Percentiles rank a stretch among this genome's conserved stretches.
Evolutionary conservation across 352 stramenopile species (phyloP).

Genomic region (Phytophthora cryptogea): DNA sequence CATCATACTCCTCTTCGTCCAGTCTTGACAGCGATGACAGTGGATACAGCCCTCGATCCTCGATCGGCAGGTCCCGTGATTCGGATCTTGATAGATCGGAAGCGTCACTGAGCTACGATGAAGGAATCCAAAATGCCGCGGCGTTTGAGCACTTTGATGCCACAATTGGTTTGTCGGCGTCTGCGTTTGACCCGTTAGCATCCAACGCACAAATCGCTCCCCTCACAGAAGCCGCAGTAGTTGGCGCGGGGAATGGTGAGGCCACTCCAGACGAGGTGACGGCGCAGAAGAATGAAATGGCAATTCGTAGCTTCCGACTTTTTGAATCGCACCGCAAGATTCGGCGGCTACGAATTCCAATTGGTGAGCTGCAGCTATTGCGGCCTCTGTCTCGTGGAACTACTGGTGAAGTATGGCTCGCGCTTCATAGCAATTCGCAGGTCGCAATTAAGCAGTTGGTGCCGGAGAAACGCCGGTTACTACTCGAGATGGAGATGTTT

Average conservation of each 20-base stretch:
- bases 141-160: slow-evolving; percentile 65
- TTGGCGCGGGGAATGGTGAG: background rate
- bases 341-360: slow-evolving; percentile 47
- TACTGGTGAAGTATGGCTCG: slow-evolving; percentile 77
- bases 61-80: slow-evolving; percentile 11
- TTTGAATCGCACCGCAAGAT: slow-evolving; percentile 73
- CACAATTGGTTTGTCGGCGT: slow-evolving; percentile 59
- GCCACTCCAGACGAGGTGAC: slow-evolving; percentile 20
- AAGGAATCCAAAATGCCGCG: slow-evolving; percentile 50
- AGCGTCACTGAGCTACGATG: slow-evolving; percentile 23
- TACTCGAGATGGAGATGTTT: slow-evolving; percentile 77
- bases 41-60: slow-evolving; percentile 28
- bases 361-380: slow-evolving; percentile 61
- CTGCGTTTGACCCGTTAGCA: slow-evolving; percentile 48
- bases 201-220: slow-evolving; percentile 38
- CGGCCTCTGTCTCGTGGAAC: slow-evolving; percentile 52
- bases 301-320: slow-evolving; percentile 61
- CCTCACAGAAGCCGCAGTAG: slow-evolving; percentile 15
- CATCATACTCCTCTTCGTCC: slow-evolving; percentile 26
- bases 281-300: slow-evolving; percentile 51
- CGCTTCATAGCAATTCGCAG: slow-evolving; percentile 45
- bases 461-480: slow-evolving; percentile 47
- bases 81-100: slow-evolving; percentile 14
- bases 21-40: slow-evolving; percentile 32
- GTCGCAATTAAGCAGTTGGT: slow-evolving; percentile 77